Percentiles rank a stretch among this genome's conserved stretches.
Conservation (phyloP, 1,284 basidiomycete species). For the Trametes hirsuta region DNA sequence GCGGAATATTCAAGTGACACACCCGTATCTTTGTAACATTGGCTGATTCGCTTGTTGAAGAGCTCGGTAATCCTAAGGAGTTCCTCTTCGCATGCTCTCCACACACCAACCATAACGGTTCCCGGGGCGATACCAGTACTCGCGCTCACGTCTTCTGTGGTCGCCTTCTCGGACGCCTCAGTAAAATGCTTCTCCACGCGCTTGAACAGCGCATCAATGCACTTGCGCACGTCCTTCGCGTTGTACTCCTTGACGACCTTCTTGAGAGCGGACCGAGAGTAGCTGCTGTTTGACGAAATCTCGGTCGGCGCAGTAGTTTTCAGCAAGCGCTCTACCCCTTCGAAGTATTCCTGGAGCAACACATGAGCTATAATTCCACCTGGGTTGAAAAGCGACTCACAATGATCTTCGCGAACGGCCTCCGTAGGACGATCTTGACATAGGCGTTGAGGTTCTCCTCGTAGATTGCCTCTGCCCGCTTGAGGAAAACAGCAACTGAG, state of each 20-base stretch:
- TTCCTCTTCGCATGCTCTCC: constrained; percentile 88
- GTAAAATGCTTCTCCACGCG: constrained; percentile 97
- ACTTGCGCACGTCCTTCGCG: constrained; percentile 86
- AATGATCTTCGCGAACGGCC: constrained; percentile 88
- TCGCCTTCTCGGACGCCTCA: constrained; percentile 71
- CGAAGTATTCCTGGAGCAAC: constrained; percentile 83
- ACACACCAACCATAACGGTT: constrained; percentile 79
- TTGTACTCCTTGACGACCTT: constrained; percentile 87
- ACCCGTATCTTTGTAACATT: constrained; percentile 78
- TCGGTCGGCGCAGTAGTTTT: constrained; percentile 83
- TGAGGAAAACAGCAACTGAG: constrained; percentile 70
- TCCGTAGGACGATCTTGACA: constrained; percentile 83
- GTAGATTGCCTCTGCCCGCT: constrained; percentile 82
- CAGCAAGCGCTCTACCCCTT: constrained; percentile 86
- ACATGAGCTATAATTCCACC: not conserved
- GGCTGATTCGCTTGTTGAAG: constrained; percentile 69
- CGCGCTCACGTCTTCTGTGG: constrained; percentile 49
- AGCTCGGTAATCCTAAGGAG: constrained; percentile 72
- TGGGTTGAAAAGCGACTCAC: constrained; percentile 49
- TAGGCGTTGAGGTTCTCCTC: constrained; percentile 88
- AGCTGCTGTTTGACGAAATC: constrained; percentile 76
- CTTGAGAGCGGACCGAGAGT: constrained; percentile 79
- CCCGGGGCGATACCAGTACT: constrained; percentile 60
- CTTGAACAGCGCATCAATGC: constrained; percentile 85
- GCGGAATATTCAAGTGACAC: constrained; percentile 74